These are phyloP conservation scores for Acanthamoeba royreba DNA, from an alignment of 208 protist genomes.

Conservation along the genomic window DNA sequence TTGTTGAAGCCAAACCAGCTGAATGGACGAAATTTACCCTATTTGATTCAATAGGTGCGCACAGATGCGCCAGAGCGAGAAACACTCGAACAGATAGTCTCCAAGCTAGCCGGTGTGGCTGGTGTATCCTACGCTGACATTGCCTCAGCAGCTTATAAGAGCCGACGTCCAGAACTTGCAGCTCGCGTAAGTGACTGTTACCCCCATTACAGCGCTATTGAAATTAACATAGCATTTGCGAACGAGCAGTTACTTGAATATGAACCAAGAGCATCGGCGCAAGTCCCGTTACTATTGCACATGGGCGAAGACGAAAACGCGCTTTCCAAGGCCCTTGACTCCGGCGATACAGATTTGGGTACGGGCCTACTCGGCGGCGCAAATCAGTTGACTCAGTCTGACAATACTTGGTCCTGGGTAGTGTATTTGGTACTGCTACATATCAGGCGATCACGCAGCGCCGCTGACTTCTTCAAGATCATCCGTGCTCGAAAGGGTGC, in stretches of 20 bases:
- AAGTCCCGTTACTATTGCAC: constrained; percentile 76
- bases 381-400: too few relatives aligned
- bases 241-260: constrained; percentile 70
- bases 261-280: constrained; percentile 71
- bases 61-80: background rate
- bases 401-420: too few relatives aligned
- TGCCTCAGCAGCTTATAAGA: constrained; percentile 60
- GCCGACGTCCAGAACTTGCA: constrained; percentile 58
- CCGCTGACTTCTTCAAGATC: constrained; percentile 62
- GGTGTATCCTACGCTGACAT: constrained; percentile 80
- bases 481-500: constrained; percentile 54
- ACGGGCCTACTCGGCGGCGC: too few relatives aligned
- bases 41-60: background rate
- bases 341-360: constrained; percentile 71
- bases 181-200: constrained; percentile 42
- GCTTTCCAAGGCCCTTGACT: constrained; percentile 71
- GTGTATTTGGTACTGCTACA: constrained; percentile 59
- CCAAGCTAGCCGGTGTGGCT: constrained; percentile 59
- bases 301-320: constrained; percentile 71
- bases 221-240: background rate
- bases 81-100: background rate
- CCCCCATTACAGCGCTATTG: too few relatives aligned
- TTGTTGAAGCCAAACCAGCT: too few relatives aligned
- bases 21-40: too few relatives aligned
- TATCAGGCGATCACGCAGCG: constrained; percentile 27